Evolutionary conservation across 208 protist species (phyloP), one percentile per base, ranked within the genome.

Genomic region (Trypanosoma scelopori): DNA sequence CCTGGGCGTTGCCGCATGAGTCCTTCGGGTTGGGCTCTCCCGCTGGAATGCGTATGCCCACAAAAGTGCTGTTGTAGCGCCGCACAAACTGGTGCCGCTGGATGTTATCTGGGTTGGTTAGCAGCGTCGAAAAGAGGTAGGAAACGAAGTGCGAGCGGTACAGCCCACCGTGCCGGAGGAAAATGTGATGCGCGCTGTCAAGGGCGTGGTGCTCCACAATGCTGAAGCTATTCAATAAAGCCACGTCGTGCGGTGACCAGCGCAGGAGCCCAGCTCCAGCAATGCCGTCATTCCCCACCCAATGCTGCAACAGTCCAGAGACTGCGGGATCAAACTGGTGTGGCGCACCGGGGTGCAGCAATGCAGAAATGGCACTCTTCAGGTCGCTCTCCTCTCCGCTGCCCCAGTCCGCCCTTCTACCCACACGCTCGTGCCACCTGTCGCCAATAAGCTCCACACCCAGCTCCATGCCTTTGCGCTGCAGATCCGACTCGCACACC

Each of bases 161-260:
- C 11, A 84, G 64, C 42, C 86, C 89, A 55, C 79, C 86, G 23
- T 80, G 83, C 45, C 81, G 82, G 22, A 91, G 61, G 74, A 87
- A 85, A 32, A 89, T 77, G 65, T 92, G 82, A 66, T 92, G 84
- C 22, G 73, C 81, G 60, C 81, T 90, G 51, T 87, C 82, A 39
- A 87, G 76, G 57, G 71, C 74, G 81, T 95, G 63, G 70, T 91
- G 84, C 71, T 91, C 86, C 13, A 95, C 89, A 43, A 95, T 78
- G 55, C 84, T 93, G 62, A 95, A 95, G 65, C 86, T 89, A 71
- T 95, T 93, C 20, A 95, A 49, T 13, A 95, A 64, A 1, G 89
- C 85, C 43, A 87, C 76, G 68, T 91, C 82, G 27, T 87, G 69
- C 27, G 82, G 70, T 3, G 75, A 53, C n/a, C 77, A 67, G 18